These are phyloP conservation scores for Nannochloropsis limnetica DNA, from an alignment of 352 stramenopile species.

Conservation along the genomic window DNA sequence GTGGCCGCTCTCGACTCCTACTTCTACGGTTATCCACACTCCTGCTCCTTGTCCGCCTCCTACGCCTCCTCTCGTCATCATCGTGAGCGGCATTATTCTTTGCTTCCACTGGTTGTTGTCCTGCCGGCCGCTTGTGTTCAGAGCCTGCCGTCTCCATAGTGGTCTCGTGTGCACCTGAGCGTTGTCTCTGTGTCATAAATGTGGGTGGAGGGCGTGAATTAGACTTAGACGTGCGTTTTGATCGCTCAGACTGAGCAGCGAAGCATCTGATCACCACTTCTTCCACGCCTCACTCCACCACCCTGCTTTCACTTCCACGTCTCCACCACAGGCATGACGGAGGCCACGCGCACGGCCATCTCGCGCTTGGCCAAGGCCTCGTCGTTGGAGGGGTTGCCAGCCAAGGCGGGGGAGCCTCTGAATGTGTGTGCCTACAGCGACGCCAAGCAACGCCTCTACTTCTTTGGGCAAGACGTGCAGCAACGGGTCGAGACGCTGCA, in stretches of 20 bases:
- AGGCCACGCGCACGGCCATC: conserved; percentile 16
- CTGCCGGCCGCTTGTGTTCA: background rate
- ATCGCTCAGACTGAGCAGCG: background rate
- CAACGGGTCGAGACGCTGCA: conserved; percentile 17
- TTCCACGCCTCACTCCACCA: background rate
- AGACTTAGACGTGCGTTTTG: background rate
- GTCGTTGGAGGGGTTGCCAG: background rate
- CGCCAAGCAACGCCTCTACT: conserved; percentile 31
- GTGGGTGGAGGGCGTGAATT: background rate
- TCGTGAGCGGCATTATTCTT: background rate
- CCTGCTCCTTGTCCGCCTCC: background rate
- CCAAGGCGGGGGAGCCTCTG: conserved; percentile 14
- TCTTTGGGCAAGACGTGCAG: conserved; percentile 13
- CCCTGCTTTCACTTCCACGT: no score
- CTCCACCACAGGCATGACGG: background rate
- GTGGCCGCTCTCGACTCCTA: background rate
- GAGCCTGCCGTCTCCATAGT: background rate
- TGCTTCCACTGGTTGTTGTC: no score
- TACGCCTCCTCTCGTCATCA: background rate
- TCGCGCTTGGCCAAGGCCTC: background rate
- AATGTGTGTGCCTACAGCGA: conserved; percentile 29
- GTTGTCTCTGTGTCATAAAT: background rate
- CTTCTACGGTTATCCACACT: background rate
- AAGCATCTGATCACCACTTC: background rate
- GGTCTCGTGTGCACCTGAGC: background rate